phyloP scores from a whole-genome alignment of 2,329 filamentous ascomycete genomes.

The Nothomitra cinnamomea region DNA sequence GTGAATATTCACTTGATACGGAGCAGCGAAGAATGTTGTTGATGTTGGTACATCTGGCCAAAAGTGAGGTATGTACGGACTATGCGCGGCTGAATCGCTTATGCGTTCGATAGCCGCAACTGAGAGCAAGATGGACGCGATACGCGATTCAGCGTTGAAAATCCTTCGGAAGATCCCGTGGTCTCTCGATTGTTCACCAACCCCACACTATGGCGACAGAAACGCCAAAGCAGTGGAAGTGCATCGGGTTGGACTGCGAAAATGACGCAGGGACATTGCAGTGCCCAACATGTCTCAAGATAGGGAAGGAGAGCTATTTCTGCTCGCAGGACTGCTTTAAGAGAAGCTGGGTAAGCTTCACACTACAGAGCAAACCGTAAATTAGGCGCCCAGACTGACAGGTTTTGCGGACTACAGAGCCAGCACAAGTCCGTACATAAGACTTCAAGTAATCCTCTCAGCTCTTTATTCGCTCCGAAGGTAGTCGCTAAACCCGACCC shows the following conservation, averaged over 20 bases:
- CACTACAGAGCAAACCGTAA: conserved; percentile 9
- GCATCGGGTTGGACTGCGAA: conserved; percentile 64
- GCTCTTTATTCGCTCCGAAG: conserved; percentile 58
- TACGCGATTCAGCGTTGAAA: background rate
- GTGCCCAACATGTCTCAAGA: conserved; percentile 87
- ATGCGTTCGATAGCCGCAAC: background rate
- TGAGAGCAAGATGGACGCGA: background rate
- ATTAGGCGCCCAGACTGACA: background rate
- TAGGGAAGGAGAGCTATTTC: conserved; percentile 83
- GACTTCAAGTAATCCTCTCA: conserved; percentile 57
- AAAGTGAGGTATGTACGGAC: background rate
- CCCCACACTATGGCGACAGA: conserved; percentile 18
- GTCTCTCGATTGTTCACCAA: background rate
- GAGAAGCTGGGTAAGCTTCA: conserved; percentile 75
- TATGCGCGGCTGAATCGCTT: background rate
- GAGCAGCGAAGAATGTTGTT: background rate
- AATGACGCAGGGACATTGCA: conserved; percentile 77
- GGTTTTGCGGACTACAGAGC: conserved; percentile 32
- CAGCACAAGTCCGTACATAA: conserved; percentile 78
- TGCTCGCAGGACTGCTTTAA: conserved; percentile 99
- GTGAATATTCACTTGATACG: background rate
- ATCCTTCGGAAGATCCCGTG: background rate
- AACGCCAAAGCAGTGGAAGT: conserved; percentile 46
- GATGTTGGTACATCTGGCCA: too few species aligned
- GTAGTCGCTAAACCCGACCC: conserved; percentile 80